Percentiles rank a stretch among this genome's conserved stretches.
phyloP scores from a whole-genome alignment of 2,329 filamentous ascomycete species.

The Aspergillus cejpii region DNA sequence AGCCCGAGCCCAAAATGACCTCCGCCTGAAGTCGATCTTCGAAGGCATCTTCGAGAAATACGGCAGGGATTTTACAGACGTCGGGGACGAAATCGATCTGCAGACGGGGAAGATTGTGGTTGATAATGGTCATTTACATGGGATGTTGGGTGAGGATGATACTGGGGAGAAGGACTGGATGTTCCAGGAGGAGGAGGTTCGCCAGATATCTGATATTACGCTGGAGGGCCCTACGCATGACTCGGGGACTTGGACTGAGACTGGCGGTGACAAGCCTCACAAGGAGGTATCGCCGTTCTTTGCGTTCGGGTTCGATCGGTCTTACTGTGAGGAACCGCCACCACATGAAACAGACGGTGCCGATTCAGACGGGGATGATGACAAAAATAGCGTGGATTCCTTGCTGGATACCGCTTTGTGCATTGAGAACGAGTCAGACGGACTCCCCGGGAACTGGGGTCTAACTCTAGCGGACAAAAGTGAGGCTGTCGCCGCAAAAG shows the following conservation, averaged over 20 bases:
- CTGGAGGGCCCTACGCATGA: conserved; percentile 1
- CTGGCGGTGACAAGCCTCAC: conserved; percentile 3
- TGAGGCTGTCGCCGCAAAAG: conserved; percentile 14
- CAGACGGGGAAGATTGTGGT: conserved; percentile 75
- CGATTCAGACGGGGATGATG: conserved; percentile 17
- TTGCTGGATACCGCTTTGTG: conserved; percentile 16
- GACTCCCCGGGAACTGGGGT: conserved; percentile 1
- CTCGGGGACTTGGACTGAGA: conserved; percentile 3
- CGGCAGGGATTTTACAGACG: conserved; percentile 68
- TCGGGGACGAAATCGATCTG: conserved; percentile 86
- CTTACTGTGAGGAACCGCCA: conserved; percentile 1
- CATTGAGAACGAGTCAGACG: conserved; percentile 8
- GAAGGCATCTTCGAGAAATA: conserved; percentile 89
- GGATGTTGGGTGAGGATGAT: conserved; percentile 55
- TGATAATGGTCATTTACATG: conserved; percentile 75
- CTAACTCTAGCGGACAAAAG: conserved; percentile 7
- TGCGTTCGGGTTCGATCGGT: conserved; percentile 1
- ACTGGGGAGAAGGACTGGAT: conserved; percentile 30
- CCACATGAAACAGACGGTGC: conserved; percentile 7
- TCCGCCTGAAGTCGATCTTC: conserved; percentile 72
- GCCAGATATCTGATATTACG: background rate
- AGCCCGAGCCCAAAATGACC: conserved; percentile 60
- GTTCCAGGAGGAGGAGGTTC: conserved; percentile 9
- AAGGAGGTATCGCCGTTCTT: conserved; percentile 6
- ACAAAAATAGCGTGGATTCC: conserved; percentile 21